Evolutionary conservation across 1,139 yeast species (phyloP).

Genomic region (Candida gigantensis): DNA sequence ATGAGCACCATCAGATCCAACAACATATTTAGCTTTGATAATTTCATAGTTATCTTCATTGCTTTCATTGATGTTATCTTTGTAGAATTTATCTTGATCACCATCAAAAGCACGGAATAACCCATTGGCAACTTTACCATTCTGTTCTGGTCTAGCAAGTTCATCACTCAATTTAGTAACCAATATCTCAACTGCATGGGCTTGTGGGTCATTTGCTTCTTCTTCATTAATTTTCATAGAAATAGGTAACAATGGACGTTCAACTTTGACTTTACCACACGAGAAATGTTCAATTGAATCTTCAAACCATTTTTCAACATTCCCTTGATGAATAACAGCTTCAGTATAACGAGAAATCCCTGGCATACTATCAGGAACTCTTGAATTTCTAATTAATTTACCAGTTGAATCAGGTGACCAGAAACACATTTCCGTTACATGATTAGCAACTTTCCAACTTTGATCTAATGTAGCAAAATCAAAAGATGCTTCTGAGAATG

Average conservation of each 20-base stretch:
- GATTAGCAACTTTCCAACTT: slow-evolving; percentile 30
- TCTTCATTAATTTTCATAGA: slow-evolving; percentile 23
- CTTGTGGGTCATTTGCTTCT: slow-evolving; percentile 19
- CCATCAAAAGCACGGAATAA: slow-evolving; percentile 32
- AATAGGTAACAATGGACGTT: slow-evolving; percentile 28
- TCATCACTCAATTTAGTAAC: slow-evolving; percentile 14
- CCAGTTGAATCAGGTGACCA: slow-evolving; percentile 25
- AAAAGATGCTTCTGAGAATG: slow-evolving; percentile 19
- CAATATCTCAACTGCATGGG: slow-evolving; percentile 30
- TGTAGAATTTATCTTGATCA: slow-evolving; percentile 21
- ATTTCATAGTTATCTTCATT: slow-evolving; percentile 13
- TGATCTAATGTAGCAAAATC: slow-evolving; percentile 27
- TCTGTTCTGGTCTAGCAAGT: slow-evolving; percentile 24
- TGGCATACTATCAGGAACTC: slow-evolving; percentile 28
- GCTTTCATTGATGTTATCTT: slow-evolving; percentile 4
- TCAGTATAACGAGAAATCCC: slow-evolving; percentile 33
- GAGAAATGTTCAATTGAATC: slow-evolving; percentile 28
- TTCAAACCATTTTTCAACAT: slow-evolving; percentile 28
- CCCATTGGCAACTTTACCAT: slow-evolving; percentile 27
- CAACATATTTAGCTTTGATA: slow-evolving; percentile 32
- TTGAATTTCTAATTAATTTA: slow-evolving; percentile 20
- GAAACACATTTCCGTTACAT: slow-evolving; percentile 26
- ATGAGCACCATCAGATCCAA: slow-evolving; percentile 41
- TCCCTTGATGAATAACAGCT: slow-evolving; percentile 33
- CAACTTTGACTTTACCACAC: slow-evolving; percentile 21